Percentiles rank a stretch among this genome's conserved stretches.
phyloP scores from a whole-genome alignment of 495 filamentous ascomycete genomes.

The Xylaria sp. region DNA sequence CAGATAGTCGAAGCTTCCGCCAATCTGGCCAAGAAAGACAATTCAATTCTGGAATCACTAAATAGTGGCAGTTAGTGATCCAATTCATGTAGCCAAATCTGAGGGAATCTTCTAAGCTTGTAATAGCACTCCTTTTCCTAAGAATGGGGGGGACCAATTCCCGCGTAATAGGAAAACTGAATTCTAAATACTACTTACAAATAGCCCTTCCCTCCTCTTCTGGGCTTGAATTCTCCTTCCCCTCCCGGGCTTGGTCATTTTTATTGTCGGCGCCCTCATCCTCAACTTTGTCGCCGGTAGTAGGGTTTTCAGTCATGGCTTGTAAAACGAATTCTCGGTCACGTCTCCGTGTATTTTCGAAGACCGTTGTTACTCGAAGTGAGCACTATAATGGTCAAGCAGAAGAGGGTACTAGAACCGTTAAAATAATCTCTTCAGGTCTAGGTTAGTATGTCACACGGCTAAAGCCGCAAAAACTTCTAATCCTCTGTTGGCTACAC shows the following conservation, averaged over 20 bases:
- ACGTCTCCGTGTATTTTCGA: no score
- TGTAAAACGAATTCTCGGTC: no score
- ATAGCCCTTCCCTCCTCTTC: neutral
- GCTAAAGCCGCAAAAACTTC: no score
- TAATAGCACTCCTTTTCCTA: neutral
- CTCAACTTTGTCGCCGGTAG: neutral
- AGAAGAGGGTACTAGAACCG: no score
- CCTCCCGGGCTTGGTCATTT: neutral
- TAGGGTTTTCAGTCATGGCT: neutral
- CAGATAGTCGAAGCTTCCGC: constrained; percentile 19
- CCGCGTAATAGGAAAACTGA: neutral
- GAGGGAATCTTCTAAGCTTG: neutral
- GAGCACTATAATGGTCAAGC: no score
- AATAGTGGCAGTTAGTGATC: neutral
- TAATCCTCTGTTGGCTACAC: no score
- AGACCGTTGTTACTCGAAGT: no score
- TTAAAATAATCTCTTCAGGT: no score
- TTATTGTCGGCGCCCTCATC: neutral
- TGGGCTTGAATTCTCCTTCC: neutral
- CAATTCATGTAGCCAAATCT: neutral
- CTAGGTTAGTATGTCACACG: no score
- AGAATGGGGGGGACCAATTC: neutral
- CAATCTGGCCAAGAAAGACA: constrained; percentile 25
- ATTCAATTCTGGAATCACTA: constrained; percentile 10
- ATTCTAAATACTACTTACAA: neutral